A percentile compares a stretch with the other conserved stretches of the same genome.
Evolutionary conservation across 805 yeast species (phyloP).

Genomic region (Deakozyma indianensis): DNA sequence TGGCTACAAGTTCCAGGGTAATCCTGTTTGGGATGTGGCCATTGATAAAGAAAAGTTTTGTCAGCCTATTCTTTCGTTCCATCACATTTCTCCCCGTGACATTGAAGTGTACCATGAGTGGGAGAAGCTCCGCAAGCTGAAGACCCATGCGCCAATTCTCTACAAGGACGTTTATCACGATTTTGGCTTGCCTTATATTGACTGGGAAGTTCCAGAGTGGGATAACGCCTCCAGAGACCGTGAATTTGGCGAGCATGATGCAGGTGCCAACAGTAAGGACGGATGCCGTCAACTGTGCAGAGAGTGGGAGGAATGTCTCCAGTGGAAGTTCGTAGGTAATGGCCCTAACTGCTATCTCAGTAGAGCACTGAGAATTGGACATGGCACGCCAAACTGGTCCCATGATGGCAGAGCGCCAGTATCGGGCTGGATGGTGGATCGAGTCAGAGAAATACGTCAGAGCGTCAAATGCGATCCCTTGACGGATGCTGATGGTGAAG

Average conservation of each 20-base stretch:
- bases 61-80: slow-evolving; percentile 18
- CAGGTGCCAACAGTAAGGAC: slow-evolving; percentile 4
- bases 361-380: slow-evolving; percentile 8
- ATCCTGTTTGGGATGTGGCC: slow-evolving; percentile 11
- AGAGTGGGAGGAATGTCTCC: slow-evolving; percentile 9
- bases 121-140: slow-evolving; percentile 12
- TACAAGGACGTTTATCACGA: slow-evolving; percentile 21
- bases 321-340: slow-evolving; percentile 7
- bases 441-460: slow-evolving; percentile 15
- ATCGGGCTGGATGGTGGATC: slow-evolving; percentile 19
- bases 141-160: slow-evolving; percentile 7
- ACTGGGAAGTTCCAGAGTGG: slow-evolving; percentile 15
- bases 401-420: slow-evolving; percentile 6
- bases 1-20: slow-evolving; percentile 19
- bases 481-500: not conserved
- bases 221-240: slow-evolving; percentile 5
- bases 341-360: slow-evolving; percentile 7
- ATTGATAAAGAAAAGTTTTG: slow-evolving; percentile 16
- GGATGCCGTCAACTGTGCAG: slow-evolving; percentile 8
- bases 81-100: slow-evolving; percentile 18
- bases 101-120: slow-evolving; percentile 18
- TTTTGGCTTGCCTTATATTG: slow-evolving; percentile 19
- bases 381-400: slow-evolving; percentile 6
- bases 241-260: slow-evolving; percentile 1
- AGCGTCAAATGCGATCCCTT: slow-evolving; percentile 10